Conservation (phyloP, 2,329 filamentous ascomycete species). For the Ophiostoma sp. region DNA sequence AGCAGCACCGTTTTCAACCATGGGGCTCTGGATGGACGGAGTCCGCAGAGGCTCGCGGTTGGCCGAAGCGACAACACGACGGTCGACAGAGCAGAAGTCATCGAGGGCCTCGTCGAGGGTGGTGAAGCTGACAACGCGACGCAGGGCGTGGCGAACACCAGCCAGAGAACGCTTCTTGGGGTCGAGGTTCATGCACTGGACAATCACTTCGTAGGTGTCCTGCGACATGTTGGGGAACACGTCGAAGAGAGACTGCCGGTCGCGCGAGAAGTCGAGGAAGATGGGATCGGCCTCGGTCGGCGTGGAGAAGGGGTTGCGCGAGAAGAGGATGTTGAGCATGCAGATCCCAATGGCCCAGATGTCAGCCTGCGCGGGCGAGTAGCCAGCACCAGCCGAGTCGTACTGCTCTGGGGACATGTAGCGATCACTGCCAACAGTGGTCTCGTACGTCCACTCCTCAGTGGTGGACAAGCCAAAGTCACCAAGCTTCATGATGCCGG, state of each 20-base stretch:
- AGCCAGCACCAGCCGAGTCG: slow-evolving; percentile 81
- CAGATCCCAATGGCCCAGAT: slow-evolving; percentile 98
- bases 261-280: slow-evolving; percentile 88
- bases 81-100: slow-evolving; percentile 86
- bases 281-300: slow-evolving; percentile 88
- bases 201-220: slow-evolving; percentile 93
- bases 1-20: slow-evolving; percentile 68
- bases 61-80: slow-evolving; percentile 74
- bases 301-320: slow-evolving; percentile 90
- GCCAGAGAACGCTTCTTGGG: slow-evolving; percentile 82
- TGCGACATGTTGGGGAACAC: slow-evolving; percentile 98
- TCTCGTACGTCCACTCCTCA: slow-evolving; percentile 87
- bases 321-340: slow-evolving; percentile 93
- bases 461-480: slow-evolving; percentile 93
- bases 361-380: slow-evolving; percentile 90
- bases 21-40: slow-evolving; percentile 87
- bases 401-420: slow-evolving; percentile 99
- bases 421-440: slow-evolving; percentile 92
- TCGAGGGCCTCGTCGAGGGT: slow-evolving; percentile 88
- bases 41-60: slow-evolving; percentile 95
- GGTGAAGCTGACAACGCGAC: slow-evolving; percentile 85
- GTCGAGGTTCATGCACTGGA: slow-evolving; percentile 86
- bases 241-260: slow-evolving; percentile 95
- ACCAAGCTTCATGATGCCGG: slow-evolving; percentile 90
- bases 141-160: slow-evolving; percentile 74